Percentiles rank a stretch among this genome's conserved stretches.
Evolutionary conservation across 2,329 filamentous ascomycete species (phyloP).

Genomic region (Tolypocladium sp.): DNA sequence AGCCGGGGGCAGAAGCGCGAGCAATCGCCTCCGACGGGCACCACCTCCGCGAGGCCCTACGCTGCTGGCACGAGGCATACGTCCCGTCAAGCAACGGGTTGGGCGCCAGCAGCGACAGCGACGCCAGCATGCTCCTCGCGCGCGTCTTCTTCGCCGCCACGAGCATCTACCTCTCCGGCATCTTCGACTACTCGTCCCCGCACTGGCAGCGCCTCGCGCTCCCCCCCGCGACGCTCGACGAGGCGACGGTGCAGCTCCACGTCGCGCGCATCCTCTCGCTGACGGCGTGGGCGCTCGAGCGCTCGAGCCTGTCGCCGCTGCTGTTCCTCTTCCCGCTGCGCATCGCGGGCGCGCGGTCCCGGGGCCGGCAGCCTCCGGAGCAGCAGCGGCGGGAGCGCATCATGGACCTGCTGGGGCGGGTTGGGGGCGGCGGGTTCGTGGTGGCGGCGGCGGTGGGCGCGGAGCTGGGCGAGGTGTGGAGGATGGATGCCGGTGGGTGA

Average conservation of each 20-base stretch:
- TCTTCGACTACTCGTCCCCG: conserved; percentile 24
- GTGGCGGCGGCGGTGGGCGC: conserved; percentile 13
- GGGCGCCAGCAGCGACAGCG: not conserved
- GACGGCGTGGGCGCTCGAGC: conserved; percentile 7
- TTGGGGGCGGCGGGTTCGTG: conserved; percentile 12
- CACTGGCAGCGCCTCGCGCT: conserved; percentile 17
- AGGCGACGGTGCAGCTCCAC: conserved; percentile 11
- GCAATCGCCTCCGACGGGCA: not conserved
- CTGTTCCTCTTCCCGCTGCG: conserved; percentile 23
- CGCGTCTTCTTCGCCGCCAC: conserved; percentile 18
- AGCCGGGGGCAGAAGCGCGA: not conserved
- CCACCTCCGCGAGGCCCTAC: not conserved
- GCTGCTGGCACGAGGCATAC: not conserved
- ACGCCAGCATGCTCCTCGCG: conserved; percentile 11
- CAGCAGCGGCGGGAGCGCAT: conserved; percentile 6
- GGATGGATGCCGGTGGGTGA: no score
- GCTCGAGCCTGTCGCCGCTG: conserved; percentile 17
- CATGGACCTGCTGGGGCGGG: conserved; percentile 6
- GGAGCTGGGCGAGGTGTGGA: not conserved
- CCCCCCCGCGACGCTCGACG: not conserved
- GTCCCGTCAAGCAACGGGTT: not conserved
- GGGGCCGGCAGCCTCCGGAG: not conserved
- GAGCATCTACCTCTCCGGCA: conserved; percentile 26
- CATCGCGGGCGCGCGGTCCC: conserved; percentile 21
- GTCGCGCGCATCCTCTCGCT: conserved; percentile 14